Percentiles rank a stretch among this genome's conserved stretches.
Evolutionary conservation across 2,329 filamentous ascomycete genomes (phyloP).

Genomic region (Dothidotthia symphoricarpi): DNA sequence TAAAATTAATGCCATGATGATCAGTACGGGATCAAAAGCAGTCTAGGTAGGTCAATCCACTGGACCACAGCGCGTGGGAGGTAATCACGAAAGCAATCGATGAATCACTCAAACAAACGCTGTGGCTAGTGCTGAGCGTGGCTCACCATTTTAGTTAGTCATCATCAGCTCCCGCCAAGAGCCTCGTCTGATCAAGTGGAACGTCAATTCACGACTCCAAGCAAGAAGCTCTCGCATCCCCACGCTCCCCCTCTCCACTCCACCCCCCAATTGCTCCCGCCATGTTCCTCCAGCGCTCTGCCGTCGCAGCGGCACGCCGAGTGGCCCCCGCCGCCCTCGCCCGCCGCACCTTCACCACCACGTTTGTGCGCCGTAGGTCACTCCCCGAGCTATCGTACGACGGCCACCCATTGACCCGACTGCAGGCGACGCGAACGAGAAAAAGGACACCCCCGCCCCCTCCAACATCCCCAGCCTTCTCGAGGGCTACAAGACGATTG

Average conservation of each 20-base stretch:
- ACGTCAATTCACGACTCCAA: slow-evolving; percentile 25
- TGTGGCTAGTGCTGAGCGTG: slow-evolving; percentile 4
- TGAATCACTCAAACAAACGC: slow-evolving; percentile 3
- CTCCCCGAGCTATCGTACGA: slow-evolving; percentile 33
- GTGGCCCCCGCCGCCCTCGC: slow-evolving; percentile 43
- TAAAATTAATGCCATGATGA: no score
- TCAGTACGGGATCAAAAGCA: no score
- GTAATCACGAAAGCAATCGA: slow-evolving; percentile 3
- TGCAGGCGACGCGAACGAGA: slow-evolving; percentile 38
- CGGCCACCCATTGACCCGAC: slow-evolving; percentile 27
- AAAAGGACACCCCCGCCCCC: slow-evolving; percentile 31
- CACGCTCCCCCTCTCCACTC: slow-evolving; percentile 34
- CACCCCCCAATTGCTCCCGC: slow-evolving; percentile 39
- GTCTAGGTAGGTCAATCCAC: no score
- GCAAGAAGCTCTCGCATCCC: slow-evolving; percentile 30
- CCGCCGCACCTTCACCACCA: slow-evolving; percentile 49
- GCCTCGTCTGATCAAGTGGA: slow-evolving; percentile 21
- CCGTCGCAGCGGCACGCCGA: slow-evolving; percentile 49
- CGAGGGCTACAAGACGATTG: slow-evolving; percentile 46
- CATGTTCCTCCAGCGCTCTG: slow-evolving; percentile 54
- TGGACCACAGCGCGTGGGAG: not conserved
- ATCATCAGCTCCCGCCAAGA: no score
- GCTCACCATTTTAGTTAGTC: slow-evolving; percentile 10
- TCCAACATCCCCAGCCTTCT: slow-evolving; percentile 27
- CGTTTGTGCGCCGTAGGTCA: slow-evolving; percentile 49